Evolutionary conservation across 1,284 basidiomycete genomes (phyloP).

Genomic region (Boletus calvinii): DNA sequence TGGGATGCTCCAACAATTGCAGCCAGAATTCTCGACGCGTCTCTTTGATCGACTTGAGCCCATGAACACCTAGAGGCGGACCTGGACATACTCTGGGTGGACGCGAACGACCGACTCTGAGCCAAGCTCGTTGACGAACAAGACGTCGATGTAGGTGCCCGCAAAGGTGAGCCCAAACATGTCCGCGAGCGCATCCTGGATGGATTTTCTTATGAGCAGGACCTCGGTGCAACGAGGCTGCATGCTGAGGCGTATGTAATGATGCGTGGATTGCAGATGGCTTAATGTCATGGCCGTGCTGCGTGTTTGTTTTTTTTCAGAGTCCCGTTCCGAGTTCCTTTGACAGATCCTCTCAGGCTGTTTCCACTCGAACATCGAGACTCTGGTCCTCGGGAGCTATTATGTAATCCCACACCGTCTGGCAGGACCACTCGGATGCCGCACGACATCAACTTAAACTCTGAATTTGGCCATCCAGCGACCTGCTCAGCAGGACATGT

Average conservation of each 20-base stretch:
- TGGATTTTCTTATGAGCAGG: slow-evolving; percentile 40
- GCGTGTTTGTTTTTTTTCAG: too few relatives aligned
- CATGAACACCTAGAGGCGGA: background rate
- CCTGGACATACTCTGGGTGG: slow-evolving; percentile 23
- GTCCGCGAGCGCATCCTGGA: slow-evolving; percentile 45
- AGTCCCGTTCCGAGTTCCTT: background rate
- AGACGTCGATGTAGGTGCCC: slow-evolving; percentile 42
- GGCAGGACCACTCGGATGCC: slow-evolving; percentile 11
- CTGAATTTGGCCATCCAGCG: slow-evolving; percentile 1
- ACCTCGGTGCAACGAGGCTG: slow-evolving; percentile 33
- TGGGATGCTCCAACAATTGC: slow-evolving; percentile 35
- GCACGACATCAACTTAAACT: slow-evolving; percentile 16
- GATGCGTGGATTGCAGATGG: slow-evolving; percentile 28
- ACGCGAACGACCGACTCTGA: slow-evolving; percentile 40
- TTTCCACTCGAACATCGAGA: too few relatives aligned
- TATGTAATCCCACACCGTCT: slow-evolving; percentile 23
- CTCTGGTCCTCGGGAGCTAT: background rate
- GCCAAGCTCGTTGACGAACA: slow-evolving; percentile 35
- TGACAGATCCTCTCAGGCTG: background rate
- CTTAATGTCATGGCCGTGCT: slow-evolving; percentile 14
- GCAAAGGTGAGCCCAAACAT: slow-evolving; percentile 42
- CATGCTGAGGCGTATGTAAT: slow-evolving; percentile 42
- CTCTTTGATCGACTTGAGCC: slow-evolving; percentile 29
- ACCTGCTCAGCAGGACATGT: slow-evolving; percentile 14
- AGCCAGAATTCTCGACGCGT: slow-evolving; percentile 41